A percentile compares a stretch with the other conserved stretches of the same genome.
These are phyloP conservation scores for Gossypium lobatum DNA, from an alignment of 441 rosid species.

Conservation along the genomic window DNA sequence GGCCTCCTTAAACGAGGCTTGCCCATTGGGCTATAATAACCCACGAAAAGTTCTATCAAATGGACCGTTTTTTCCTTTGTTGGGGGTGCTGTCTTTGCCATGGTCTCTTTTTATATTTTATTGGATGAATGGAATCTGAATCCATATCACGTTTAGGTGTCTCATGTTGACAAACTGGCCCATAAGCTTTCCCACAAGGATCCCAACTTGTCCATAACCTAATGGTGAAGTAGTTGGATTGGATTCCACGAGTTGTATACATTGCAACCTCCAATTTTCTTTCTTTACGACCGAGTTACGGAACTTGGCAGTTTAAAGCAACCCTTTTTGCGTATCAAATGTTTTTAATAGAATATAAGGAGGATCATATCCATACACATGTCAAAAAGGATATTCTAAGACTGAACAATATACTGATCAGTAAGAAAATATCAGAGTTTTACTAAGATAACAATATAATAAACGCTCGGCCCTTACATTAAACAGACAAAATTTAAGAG, in stretches of 20 bases:
- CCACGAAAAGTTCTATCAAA: not conserved
- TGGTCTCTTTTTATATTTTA: not conserved
- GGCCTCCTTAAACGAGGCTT: not conserved
- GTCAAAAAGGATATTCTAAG: too few species aligned
- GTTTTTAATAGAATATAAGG: too few species aligned
- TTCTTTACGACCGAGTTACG: not conserved
- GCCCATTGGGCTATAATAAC: not conserved
- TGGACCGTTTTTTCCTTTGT: not conserved
- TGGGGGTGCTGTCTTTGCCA: not conserved
- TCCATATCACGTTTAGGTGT: not conserved
- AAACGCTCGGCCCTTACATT: not conserved
- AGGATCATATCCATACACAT: too few species aligned
- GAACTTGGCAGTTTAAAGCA: not conserved
- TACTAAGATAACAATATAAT: not conserved
- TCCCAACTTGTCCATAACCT: not conserved
- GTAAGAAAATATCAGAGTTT: not conserved
- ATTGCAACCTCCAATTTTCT: not conserved
- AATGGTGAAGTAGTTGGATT: not conserved
- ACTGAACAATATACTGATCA: not conserved
- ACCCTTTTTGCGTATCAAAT: too few species aligned
- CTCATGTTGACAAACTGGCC: not conserved
- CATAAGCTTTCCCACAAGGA: not conserved
- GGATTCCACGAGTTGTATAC: too few species aligned
- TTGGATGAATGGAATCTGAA: not conserved
- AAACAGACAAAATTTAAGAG: too few species aligned